phyloP scores from a whole-genome alignment of 495 filamentous ascomycete species.

The Schizothecium vesticola region DNA sequence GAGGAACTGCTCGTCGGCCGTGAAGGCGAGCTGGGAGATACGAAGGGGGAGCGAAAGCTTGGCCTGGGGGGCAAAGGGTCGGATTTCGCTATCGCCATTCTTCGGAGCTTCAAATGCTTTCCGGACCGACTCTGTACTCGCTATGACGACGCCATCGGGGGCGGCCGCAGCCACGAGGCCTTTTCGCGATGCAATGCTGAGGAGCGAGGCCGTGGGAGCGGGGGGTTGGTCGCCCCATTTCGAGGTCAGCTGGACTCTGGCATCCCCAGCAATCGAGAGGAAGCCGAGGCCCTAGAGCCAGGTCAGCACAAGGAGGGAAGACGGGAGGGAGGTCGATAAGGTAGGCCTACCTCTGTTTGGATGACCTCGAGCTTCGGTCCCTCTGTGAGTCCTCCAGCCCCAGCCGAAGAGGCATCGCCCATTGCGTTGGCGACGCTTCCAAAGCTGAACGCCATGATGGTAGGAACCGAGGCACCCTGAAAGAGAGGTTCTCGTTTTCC shows the following conservation, averaged over 20 bases:
- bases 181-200: constrained; percentile 74
- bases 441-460: constrained; percentile 65
- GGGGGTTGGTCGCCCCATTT: constrained; percentile 71
- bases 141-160: constrained; percentile 70
- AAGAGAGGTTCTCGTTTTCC: constrained; percentile 24
- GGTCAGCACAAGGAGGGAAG: constrained; percentile 8
- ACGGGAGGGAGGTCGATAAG: background rate
- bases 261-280: constrained; percentile 69
- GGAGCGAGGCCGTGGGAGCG: constrained; percentile 73
- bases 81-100: constrained; percentile 56
- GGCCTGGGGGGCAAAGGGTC: constrained; percentile 67
- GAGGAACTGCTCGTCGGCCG: constrained; percentile 75
- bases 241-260: constrained; percentile 73
- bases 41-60: constrained; percentile 65
- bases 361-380: constrained; percentile 56
- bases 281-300: constrained; percentile 69
- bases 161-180: constrained; percentile 84
- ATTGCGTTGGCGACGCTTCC: constrained; percentile 27
- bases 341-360: constrained; percentile 40
- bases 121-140: constrained; percentile 70
- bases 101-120: constrained; percentile 62
- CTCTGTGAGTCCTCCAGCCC: constrained; percentile 36
- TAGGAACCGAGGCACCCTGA: constrained; percentile 23
- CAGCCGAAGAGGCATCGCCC: constrained; percentile 26
- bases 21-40: constrained; percentile 86